phyloP scores from a whole-genome alignment of 495 filamentous ascomycete genomes.

The Neurospora sublineolata region DNA sequence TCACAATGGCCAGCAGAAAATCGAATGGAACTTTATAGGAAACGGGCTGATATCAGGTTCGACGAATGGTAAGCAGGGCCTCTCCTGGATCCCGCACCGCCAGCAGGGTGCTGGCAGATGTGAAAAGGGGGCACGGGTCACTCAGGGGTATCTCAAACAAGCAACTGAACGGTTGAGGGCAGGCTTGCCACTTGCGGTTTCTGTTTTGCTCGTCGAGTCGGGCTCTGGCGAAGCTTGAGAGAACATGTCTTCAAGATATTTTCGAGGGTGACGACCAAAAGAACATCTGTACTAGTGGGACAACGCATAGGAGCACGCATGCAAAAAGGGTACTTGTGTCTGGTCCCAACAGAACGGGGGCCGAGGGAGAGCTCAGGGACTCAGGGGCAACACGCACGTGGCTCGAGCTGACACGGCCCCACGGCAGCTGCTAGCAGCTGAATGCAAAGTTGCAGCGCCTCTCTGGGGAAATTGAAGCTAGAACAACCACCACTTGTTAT shows the following conservation, averaged over 20 bases:
- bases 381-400: neutral
- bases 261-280: neutral
- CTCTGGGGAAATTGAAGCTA: neutral
- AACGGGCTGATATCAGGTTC: neutral
- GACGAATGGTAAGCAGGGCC: neutral
- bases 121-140: neutral
- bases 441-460: neutral
- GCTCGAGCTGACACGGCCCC: neutral
- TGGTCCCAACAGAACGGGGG: neutral
- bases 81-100: neutral
- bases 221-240: neutral
- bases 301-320: neutral
- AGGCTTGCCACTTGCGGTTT: neutral
- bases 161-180: neutral
- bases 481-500: neutral
- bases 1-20: neutral
- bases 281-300: neutral
- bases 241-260: neutral
- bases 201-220: neutral
- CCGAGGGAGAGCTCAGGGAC: neutral
- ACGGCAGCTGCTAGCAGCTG: neutral
- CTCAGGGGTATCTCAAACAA: neutral
- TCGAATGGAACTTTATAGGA: neutral
- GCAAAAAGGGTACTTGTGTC: neutral
- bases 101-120: neutral